Conservation (phyloP, 371 early-diverging fungal species). For the Apophysomyces ossiformis region DNA sequence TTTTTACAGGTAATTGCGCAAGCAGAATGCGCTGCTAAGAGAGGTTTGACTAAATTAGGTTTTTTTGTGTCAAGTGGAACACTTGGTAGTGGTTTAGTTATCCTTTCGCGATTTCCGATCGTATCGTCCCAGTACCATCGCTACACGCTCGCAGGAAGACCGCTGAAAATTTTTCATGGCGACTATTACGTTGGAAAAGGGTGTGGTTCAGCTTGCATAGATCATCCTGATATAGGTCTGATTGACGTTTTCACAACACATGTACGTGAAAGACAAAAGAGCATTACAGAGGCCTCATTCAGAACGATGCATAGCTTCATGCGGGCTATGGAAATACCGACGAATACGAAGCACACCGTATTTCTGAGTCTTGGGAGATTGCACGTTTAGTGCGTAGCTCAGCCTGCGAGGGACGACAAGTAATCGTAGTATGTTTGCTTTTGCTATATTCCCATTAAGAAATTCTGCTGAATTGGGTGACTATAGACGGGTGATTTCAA, state of each 20-base stretch:
- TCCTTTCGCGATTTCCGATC: conserved; percentile 59
- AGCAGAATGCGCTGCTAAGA: no score
- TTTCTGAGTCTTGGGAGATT: conserved; percentile 67
- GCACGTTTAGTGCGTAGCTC: conserved; percentile 48
- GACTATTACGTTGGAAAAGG: conserved; percentile 71
- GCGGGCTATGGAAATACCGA: conserved; percentile 57
- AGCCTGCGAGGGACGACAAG: conserved; percentile 54
- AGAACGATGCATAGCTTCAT: conserved; percentile 48
- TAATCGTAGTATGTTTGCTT: conserved; percentile 52
- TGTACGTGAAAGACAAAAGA: conserved; percentile 36
- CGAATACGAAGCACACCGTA: conserved; percentile 57
- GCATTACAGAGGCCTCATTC: not conserved
- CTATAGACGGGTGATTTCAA: conserved; percentile 64
- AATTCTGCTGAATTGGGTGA: not conserved
- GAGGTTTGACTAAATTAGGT: no score
- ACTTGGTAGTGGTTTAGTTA: conserved; percentile 61
- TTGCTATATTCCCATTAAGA: not conserved
- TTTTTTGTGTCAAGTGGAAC: conserved; percentile 47
- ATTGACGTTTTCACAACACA: conserved; percentile 69
- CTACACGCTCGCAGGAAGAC: conserved; percentile 61
- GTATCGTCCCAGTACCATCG: conserved; percentile 47
- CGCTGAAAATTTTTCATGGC: conserved; percentile 60
- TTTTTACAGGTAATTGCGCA: conserved; percentile 51
- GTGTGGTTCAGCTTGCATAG: conserved; percentile 52
- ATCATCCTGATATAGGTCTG: conserved; percentile 60